Conservation (phyloP, 768 basidiomycete species). For the Psilocybe azurescens region DNA sequence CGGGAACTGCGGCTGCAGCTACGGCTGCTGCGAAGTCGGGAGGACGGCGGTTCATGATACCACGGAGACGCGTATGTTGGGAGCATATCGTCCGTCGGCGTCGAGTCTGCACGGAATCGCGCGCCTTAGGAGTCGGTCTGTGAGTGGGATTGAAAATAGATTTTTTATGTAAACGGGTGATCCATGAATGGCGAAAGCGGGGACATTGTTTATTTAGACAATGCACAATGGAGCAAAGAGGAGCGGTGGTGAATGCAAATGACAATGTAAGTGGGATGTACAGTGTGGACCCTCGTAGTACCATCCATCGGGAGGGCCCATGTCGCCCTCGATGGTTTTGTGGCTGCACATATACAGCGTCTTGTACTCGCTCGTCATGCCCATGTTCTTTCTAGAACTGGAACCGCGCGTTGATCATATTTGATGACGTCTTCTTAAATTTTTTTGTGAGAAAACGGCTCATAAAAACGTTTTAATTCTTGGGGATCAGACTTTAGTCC, state of each 20-base stretch:
- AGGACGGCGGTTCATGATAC: constrained; percentile 51
- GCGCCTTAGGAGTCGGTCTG: constrained; percentile 79
- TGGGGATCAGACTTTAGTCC: no score
- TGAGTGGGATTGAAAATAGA: background rate
- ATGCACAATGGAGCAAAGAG: constrained; percentile 3
- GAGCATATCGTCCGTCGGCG: constrained; percentile 71
- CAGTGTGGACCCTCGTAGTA: constrained; percentile 83
- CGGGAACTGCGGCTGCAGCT: background rate
- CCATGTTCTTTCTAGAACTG: background rate
- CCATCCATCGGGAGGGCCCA: constrained; percentile 87
- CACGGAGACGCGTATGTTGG: constrained; percentile 58
- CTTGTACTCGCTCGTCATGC: constrained; percentile 42
- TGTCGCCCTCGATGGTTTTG: constrained; percentile 72
- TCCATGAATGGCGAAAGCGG: background rate
- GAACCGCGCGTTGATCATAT: no score
- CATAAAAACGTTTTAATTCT: no score
- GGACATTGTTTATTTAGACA: background rate
- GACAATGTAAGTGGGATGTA: constrained; percentile 25
- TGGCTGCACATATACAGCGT: constrained; percentile 79
- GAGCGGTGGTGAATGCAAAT: background rate
- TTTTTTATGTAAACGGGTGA: background rate
- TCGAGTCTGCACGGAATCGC: constrained; percentile 79
- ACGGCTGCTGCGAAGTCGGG: constrained; percentile 20
- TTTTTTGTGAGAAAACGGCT: no score
- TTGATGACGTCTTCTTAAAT: no score